A percentile compares a stretch with the other conserved stretches of the same genome.
Conservation (phyloP, 1,284 basidiomycete species). For the Trichosporon asahii region DNA sequence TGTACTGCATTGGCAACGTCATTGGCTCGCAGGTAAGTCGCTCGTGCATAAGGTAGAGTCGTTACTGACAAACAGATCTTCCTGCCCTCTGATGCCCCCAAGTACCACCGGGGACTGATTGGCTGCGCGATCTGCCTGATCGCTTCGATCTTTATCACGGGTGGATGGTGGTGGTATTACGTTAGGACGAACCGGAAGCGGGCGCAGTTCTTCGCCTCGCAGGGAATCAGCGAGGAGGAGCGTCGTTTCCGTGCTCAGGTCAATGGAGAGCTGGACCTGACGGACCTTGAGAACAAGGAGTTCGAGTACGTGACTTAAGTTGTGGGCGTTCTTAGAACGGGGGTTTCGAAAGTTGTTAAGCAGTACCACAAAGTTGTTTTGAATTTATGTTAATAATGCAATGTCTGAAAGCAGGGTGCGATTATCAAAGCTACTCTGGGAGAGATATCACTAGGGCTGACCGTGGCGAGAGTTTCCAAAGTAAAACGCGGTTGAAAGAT, state of each 20-base stretch:
- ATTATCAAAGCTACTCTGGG: too few relatives aligned
- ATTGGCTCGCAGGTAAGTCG: too few relatives aligned
- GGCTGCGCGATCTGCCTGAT: conserved; percentile 28
- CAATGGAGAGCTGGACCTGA: conserved; percentile 33
- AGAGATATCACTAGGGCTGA: too few relatives aligned
- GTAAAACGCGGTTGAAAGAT: too few relatives aligned
- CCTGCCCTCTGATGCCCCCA: conserved; percentile 28
- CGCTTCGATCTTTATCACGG: conserved; percentile 22
- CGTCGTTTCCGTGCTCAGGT: conserved; percentile 26
- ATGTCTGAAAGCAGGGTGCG: too few relatives aligned
- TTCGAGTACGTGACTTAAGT: background rate
- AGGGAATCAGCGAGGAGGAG: conserved; percentile 28
- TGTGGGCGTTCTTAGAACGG: background rate
- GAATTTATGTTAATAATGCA: background rate
- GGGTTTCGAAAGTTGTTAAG: background rate
- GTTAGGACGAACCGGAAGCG: conserved; percentile 25
- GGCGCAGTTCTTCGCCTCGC: conserved; percentile 24
- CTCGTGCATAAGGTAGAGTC: too few relatives aligned
- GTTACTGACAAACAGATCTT: too few relatives aligned
- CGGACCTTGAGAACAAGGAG: conserved; percentile 22
- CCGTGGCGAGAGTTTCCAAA: too few relatives aligned
- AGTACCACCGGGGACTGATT: conserved; percentile 26
- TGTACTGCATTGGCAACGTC: conserved; percentile 34
- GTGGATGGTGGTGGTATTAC: conserved; percentile 32
- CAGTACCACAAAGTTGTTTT: background rate